Evolutionary conservation across 2,329 filamentous ascomycete genomes (phyloP).

Genomic region (Drechslerella dactyloides): DNA sequence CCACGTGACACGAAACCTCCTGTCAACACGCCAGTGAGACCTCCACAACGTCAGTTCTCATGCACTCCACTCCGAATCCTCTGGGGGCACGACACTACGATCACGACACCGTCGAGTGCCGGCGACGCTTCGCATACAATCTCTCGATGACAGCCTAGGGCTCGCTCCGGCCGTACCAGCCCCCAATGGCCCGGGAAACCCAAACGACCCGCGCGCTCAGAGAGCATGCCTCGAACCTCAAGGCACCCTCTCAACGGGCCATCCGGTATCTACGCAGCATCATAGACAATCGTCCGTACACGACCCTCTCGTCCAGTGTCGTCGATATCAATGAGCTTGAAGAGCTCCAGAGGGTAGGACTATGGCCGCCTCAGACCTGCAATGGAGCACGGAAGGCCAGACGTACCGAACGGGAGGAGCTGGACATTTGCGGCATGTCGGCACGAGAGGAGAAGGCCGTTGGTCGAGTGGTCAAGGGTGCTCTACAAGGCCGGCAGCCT

Average conservation of each 20-base stretch:
- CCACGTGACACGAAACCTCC: slow-evolving; percentile 27
- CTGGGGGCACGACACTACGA: slow-evolving; percentile 9
- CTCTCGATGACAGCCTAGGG: slow-evolving; percentile 32
- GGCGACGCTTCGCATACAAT: slow-evolving; percentile 12
- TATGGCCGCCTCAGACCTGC: slow-evolving; percentile 44
- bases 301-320: slow-evolving; percentile 28
- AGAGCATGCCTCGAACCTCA: slow-evolving; percentile 52
- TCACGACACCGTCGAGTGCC: slow-evolving; percentile 20
- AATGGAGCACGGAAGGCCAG: slow-evolving; percentile 31
- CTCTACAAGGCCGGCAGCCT: slow-evolving; percentile 35
- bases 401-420: slow-evolving; percentile 24
- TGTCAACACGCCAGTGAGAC: not conserved
- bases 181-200: slow-evolving; percentile 48
- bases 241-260: slow-evolving; percentile 53
- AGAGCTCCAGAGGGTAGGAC: slow-evolving; percentile 20
- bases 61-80: slow-evolving; percentile 11
- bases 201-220: slow-evolving; percentile 51
- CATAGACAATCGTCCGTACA: slow-evolving; percentile 49
- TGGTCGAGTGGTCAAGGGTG: slow-evolving; percentile 23
- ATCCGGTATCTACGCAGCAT: slow-evolving; percentile 53
- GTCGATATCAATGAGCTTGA: slow-evolving; percentile 42
- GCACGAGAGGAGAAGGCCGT: slow-evolving; percentile 22
- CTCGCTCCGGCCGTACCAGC: slow-evolving; percentile 16
- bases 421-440: slow-evolving; percentile 40
- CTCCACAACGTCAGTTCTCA: not conserved